phyloP scores from a whole-genome alignment of 805 yeast genomes.

The Jamesozyma gamospora region DNA sequence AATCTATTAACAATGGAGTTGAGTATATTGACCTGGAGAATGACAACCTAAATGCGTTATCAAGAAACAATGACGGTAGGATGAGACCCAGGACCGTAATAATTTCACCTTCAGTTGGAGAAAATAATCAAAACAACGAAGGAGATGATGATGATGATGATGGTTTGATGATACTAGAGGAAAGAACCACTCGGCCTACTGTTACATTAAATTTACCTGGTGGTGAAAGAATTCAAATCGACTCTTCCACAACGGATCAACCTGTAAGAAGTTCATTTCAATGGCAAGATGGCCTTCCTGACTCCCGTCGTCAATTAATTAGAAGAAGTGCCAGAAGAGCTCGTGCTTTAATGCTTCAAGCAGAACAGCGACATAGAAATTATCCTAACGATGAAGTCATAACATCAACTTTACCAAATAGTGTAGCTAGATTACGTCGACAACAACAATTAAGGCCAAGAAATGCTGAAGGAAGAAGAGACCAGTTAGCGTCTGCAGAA shows the following conservation, averaged over 20 bases:
- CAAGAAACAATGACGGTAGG: background rate
- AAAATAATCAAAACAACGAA: slow-evolving; percentile 7
- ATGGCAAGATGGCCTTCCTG: slow-evolving; percentile 12
- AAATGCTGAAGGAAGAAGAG: slow-evolving; percentile 1
- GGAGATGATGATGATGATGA: slow-evolving; percentile 17
- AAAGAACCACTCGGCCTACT: slow-evolving; percentile 17
- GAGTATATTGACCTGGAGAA: slow-evolving; percentile 21
- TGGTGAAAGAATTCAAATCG: slow-evolving; percentile 16
- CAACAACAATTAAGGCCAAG: slow-evolving; percentile 1
- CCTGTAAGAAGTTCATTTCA: slow-evolving; percentile 24
- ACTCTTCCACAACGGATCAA: slow-evolving; percentile 15
- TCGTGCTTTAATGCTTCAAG: background rate
- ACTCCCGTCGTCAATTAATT: slow-evolving; percentile 11
- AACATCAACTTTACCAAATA: slow-evolving; percentile 3
- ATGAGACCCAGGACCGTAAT: background rate
- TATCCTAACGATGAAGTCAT: background rate
- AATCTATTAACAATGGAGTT: slow-evolving; percentile 19
- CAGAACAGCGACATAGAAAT: no score
- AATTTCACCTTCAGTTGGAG: background rate
- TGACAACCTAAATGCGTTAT: slow-evolving; percentile 5
- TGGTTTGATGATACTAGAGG: slow-evolving; percentile 25
- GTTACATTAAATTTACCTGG: slow-evolving; percentile 22
- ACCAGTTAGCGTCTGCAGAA: background rate
- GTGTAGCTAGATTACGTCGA: slow-evolving; percentile 6
- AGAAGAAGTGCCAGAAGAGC: slow-evolving; percentile 15